phyloP scores from a whole-genome alignment of 2,329 filamentous ascomycete genomes.

The Phaeophleospora eucalypticola region DNA sequence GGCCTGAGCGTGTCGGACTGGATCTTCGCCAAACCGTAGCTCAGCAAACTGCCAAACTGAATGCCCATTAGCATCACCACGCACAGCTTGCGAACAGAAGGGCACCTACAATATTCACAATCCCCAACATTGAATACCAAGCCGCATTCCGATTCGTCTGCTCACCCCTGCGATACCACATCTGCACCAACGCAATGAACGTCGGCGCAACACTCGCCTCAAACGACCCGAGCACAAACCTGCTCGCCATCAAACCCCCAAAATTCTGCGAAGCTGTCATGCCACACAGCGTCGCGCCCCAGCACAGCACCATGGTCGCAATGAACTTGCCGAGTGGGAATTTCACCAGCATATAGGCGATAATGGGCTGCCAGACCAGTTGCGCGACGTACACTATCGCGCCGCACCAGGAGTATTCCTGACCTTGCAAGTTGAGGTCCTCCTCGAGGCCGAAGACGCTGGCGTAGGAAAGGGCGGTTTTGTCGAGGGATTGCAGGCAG shows the following conservation, averaged over 20 bases:
- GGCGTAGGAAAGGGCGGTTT: slow-evolving; percentile 58
- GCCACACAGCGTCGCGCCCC: slow-evolving; percentile 48
- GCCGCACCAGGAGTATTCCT: slow-evolving; percentile 50
- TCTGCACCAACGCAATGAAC: slow-evolving; percentile 27
- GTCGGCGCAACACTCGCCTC: slow-evolving; percentile 40
- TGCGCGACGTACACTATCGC: slow-evolving; percentile 54
- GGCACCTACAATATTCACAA: slow-evolving; percentile 30
- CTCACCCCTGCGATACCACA: slow-evolving; percentile 28
- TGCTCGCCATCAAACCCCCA: slow-evolving; percentile 46
- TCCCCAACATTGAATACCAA: slow-evolving; percentile 30
- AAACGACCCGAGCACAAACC: slow-evolving; percentile 57
- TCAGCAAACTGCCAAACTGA: too few relatives aligned
- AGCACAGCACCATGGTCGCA: slow-evolving; percentile 49
- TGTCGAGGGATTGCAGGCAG: slow-evolving; percentile 61
- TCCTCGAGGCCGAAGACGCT: slow-evolving; percentile 61
- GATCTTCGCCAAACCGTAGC: slow-evolving; percentile 27
- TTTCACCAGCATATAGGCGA: slow-evolving; percentile 55
- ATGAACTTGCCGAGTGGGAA: slow-evolving; percentile 59
- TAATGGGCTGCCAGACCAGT: slow-evolving; percentile 50
- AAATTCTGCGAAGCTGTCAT: slow-evolving; percentile 54
- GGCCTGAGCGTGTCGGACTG: slow-evolving; percentile 18
- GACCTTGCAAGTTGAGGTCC: slow-evolving; percentile 53
- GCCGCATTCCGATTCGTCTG: slow-evolving; percentile 29
- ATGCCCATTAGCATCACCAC: too few relatives aligned
- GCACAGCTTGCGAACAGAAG: too few relatives aligned